phyloP scores from a whole-genome alignment of 2,329 filamentous ascomycete species.

The Fusarium duplospermum region DNA sequence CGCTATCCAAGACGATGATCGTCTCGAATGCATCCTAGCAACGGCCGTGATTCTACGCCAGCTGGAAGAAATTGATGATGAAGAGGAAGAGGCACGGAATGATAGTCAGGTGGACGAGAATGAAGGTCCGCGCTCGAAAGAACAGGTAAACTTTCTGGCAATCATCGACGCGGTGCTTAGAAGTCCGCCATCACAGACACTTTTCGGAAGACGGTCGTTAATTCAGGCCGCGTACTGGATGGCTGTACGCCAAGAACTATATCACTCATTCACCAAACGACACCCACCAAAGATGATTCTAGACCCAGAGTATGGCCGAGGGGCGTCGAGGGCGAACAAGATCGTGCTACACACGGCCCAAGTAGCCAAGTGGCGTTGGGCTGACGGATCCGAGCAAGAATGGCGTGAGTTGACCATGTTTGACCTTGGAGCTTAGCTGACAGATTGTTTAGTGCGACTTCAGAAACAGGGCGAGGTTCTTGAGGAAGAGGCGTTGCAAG shows the following conservation, averaged over 20 bases:
- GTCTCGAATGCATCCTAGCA: slow-evolving; percentile 54
- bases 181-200: slow-evolving; percentile 51
- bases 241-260: slow-evolving; percentile 55
- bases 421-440: neutral
- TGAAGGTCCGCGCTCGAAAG: slow-evolving; percentile 20
- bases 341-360: slow-evolving; percentile 56
- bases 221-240: slow-evolving; percentile 57
- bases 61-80: slow-evolving; percentile 56
- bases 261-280: slow-evolving; percentile 53
- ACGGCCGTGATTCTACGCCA: slow-evolving; percentile 56
- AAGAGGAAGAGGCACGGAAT: slow-evolving; percentile 43
- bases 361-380: slow-evolving; percentile 56
- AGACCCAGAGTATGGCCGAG: slow-evolving; percentile 49
- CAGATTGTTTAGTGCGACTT: slow-evolving; percentile 45
- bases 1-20: slow-evolving; percentile 52
- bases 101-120: neutral
- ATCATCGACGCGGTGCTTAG: slow-evolving; percentile 55
- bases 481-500: slow-evolving; percentile 47
- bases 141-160: slow-evolving; percentile 53
- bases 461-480: slow-evolving; percentile 51
- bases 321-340: slow-evolving; percentile 53
- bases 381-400: slow-evolving; percentile 49
- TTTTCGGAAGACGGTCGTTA: slow-evolving; percentile 51
- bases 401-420: slow-evolving; percentile 47
- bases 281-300: slow-evolving; percentile 53